Base-by-base conservation (phyloP, 2,329 filamentous ascomycete genomes). In the Ophiostoma perfectum region DNA sequence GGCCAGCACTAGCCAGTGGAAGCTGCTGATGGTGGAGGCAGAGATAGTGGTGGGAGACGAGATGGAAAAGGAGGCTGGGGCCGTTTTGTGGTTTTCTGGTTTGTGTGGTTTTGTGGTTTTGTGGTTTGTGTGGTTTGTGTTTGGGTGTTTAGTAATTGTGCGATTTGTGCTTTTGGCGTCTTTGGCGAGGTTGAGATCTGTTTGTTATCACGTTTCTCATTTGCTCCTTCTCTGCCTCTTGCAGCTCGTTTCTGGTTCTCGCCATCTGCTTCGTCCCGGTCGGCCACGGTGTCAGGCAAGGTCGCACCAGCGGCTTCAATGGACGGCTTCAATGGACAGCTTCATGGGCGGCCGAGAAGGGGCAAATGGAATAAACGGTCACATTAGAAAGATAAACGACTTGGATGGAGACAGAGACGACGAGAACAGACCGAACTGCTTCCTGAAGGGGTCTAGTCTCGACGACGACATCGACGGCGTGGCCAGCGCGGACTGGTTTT, bases 401-500 rank as follows among this genome's bases (percentile, higher is more conserved):
- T 27, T 27, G 27, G 27, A 60, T 27, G 67, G 62, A 66, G 64
- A 62, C 49, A 66, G 27, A 49, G 49, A 66, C 62, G 64, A 68
- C 27, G 27, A 27, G 27, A 27, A 27, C 27, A 27, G 27, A 27
- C 27, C 27, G 65, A 67, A 58, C 62, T 55, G 60, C 18, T 42
- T 63, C 60, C 60, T 63, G 16, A 42, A 63, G 38, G 3, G 60
- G 60, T 39, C 60, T 63, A 63, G 60, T 42, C 60, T 18, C 39
- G 60, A 63, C 60, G 60, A 63, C 39, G 68, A 64, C 65, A 66
- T 45, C 65, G 65, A 65, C 65, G 65, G 66, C 68, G 68, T 65
- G 63, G 65, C 65, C 65, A 67, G 65, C 65, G 65, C 60, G 47
- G 68, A 49, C 47, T 58, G 49, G 65, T 66, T 69, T 69, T 69